These are phyloP conservation scores for Suillus occidentalis DNA, from an alignment of 768 basidiomycete species.

Conservation along the genomic window DNA sequence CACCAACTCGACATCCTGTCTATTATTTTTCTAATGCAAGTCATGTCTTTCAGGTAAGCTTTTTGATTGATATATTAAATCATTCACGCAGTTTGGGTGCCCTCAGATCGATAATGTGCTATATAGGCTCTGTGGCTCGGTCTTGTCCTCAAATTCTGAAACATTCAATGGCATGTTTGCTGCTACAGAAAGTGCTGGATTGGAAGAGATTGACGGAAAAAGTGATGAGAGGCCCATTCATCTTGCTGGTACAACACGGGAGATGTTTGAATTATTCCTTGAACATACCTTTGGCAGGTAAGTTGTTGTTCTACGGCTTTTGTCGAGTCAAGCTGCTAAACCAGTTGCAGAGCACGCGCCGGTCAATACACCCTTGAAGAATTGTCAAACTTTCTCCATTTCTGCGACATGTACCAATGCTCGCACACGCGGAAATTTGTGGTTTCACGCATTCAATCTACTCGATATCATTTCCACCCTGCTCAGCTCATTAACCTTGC, in stretches of 20 bases:
- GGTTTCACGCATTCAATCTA: background rate
- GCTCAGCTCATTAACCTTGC: slow-evolving; percentile 2
- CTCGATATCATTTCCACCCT: background rate
- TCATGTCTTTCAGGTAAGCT: background rate
- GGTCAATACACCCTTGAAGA: background rate
- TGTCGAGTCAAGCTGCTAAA: background rate
- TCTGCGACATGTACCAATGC: background rate
- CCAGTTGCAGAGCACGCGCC: background rate
- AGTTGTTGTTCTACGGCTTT: background rate
- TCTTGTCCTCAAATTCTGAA: background rate
- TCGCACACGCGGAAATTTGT: background rate
- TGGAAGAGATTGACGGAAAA: background rate
- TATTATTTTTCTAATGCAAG: background rate
- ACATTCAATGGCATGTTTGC: background rate
- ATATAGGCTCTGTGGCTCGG: background rate
- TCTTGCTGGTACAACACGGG: background rate
- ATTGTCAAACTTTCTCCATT: background rate
- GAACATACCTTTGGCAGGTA: slow-evolving; percentile 2
- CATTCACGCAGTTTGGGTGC: background rate
- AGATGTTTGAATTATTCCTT: background rate
- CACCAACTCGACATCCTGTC: background rate
- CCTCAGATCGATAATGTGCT: background rate
- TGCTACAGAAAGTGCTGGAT: background rate
- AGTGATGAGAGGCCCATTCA: background rate
- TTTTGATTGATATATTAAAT: background rate